Base-by-base conservation (phyloP, 2,329 filamentous ascomycete species). In the Penicillium hordei region DNA sequence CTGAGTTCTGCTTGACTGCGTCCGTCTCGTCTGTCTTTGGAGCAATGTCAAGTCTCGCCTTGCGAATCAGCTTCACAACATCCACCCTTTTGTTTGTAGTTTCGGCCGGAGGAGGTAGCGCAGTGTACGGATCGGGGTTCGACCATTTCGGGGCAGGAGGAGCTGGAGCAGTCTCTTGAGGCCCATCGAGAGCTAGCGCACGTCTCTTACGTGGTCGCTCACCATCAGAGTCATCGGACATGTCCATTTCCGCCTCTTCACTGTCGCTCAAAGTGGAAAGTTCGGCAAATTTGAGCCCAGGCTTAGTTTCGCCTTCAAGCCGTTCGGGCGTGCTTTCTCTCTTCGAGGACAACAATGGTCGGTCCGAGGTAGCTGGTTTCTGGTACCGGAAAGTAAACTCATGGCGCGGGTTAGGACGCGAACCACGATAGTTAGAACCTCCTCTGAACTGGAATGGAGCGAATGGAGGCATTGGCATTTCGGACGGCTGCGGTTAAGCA, bases 121-220 rank as follows among this genome's bases (percentile, higher is more conserved):
- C 89, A 6, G 91, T 96, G 75, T 97, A 97, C 0, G 93, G 92
- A 72, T 97, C 93, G 4, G 93, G 93, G 66, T 97, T 97, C 5
- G 92, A 96, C 93, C 93, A 97, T 73, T 89, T 92, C 3, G 92
- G 91, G 5, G 72, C 76, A 43, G 70, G 68, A 17, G 61, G 58
- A 4, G 52, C 39, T 12, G 61, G 48, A 12, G 72, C 75, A 52
- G 68, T 65, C 15, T 66, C 48, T 61, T 61, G 25, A 9, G 4
- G 17, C 13, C 58, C 62, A 31, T 69, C 64, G 15, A 61, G 49
- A 42, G 68, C 70, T 6, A 72, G n/a, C 4, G 68, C 72, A 57
- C 70, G 72, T 62, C 70, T 76, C 52, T 76, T 76, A 49, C 75
- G 76, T 19, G 78, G 75, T 43, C 65, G 74, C 21, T 68, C 64